Evolutionary conservation across 192 early-diverging fungal species (phyloP).

Genomic region (Coemansia aciculifera): DNA sequence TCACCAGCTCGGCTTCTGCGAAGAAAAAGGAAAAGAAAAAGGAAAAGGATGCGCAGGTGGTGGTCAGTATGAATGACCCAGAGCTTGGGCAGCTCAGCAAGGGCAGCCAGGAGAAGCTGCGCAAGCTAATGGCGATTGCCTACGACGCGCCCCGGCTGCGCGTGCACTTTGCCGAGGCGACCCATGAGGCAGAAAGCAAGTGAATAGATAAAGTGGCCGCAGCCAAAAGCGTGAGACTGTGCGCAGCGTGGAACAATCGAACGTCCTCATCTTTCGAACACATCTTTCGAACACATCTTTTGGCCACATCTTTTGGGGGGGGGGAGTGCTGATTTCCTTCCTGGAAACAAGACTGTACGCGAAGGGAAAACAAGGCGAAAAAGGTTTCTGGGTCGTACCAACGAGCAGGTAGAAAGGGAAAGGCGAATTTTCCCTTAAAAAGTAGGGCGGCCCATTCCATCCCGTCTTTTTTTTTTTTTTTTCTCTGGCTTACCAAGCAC

Average conservation of each 20-base stretch:
- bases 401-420: background rate
- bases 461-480: background rate
- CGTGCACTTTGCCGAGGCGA: slow-evolving; percentile 17
- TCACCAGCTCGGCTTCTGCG: background rate
- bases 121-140: slow-evolving; percentile 20
- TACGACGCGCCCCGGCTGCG: slow-evolving; percentile 24
- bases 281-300: background rate
- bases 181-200: too few species aligned
- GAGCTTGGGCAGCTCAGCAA: background rate
- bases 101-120: slow-evolving; percentile 29
- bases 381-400: background rate
- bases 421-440: background rate
- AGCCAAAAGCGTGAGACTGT: background rate
- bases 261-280: background rate
- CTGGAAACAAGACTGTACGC: background rate
- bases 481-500: too few species aligned
- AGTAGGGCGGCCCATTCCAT: background rate
- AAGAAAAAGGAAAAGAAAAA: background rate
- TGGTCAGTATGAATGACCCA: slow-evolving; percentile 35
- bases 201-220: background rate
- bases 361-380: background rate
- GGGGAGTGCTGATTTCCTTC: background rate
- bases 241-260: slow-evolving; percentile 10
- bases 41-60: slow-evolving; percentile 23
- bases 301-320: background rate